phyloP scores from a whole-genome alignment of 2,329 filamentous ascomycete species.

The Aspergillus jensenii region DNA sequence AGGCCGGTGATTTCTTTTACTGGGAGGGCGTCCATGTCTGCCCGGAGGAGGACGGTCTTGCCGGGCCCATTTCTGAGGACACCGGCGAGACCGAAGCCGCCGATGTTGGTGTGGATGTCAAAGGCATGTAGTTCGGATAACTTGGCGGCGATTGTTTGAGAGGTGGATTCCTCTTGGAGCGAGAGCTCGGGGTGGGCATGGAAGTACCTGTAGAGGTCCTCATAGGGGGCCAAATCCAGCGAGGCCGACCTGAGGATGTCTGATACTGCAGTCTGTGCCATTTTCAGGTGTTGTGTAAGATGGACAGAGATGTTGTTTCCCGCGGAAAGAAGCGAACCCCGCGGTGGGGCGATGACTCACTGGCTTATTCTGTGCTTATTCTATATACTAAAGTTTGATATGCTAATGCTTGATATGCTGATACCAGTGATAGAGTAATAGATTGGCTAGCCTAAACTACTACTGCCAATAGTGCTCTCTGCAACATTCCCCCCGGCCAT shows the following conservation, averaged over 20 bases:
- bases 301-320: neutral
- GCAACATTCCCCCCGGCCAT: slow-evolving; percentile 25
- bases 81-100: slow-evolving; percentile 46
- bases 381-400: too few relatives aligned
- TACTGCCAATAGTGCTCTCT: neutral
- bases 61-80: slow-evolving; percentile 45
- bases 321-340: neutral
- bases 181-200: slow-evolving; percentile 62
- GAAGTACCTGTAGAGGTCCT: slow-evolving; percentile 59
- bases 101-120: slow-evolving; percentile 46
- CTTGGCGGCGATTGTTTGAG: slow-evolving; percentile 46
- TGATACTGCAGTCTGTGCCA: neutral
- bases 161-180: slow-evolving; percentile 55
- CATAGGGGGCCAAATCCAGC: slow-evolving; percentile 45
- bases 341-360: neutral
- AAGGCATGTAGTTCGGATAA: slow-evolving; percentile 35
- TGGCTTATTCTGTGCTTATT: too few relatives aligned
- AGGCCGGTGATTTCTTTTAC: slow-evolving; percentile 50
- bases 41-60: slow-evolving; percentile 47
- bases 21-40: slow-evolving; percentile 53
- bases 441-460: neutral
- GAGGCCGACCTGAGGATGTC: neutral
- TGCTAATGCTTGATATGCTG: too few relatives aligned
- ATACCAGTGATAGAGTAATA: neutral
- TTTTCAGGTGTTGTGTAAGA: neutral